These are phyloP conservation scores for Beauveria medogensis DNA, from an alignment of 2,329 filamentous ascomycete genomes.

Conservation along the genomic window DNA sequence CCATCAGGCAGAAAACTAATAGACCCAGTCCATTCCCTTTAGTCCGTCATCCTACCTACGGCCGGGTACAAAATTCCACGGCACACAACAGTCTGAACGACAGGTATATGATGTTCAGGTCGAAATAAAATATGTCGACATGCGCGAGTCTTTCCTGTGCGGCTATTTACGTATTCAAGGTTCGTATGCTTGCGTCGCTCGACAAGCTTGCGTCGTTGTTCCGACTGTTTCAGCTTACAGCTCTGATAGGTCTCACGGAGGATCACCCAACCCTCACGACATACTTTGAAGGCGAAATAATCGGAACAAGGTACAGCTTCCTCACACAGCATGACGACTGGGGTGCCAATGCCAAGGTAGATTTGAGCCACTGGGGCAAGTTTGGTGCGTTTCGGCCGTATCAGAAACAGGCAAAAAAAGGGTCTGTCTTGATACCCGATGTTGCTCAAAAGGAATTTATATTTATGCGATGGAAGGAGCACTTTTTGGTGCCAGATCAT, in stretches of 20 bases:
- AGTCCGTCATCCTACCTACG: slow-evolving; percentile 82
- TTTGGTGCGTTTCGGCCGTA: slow-evolving; percentile 82
- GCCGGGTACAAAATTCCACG: slow-evolving; percentile 78
- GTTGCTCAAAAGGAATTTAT: slow-evolving; percentile 76
- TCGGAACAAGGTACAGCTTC: slow-evolving; percentile 92
- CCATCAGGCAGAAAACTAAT: slow-evolving; percentile 10
- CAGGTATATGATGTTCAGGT: slow-evolving; percentile 95
- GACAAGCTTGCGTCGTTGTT: slow-evolving; percentile 17
- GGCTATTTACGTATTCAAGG: slow-evolving; percentile 95
- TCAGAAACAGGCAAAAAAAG: slow-evolving; percentile 48
- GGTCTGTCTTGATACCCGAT: slow-evolving; percentile 54
- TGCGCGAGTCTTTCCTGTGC: slow-evolving; percentile 88
- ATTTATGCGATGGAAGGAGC: slow-evolving; percentile 99
- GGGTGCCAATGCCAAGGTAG: slow-evolving; percentile 87
- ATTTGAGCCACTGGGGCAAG: slow-evolving; percentile 86
- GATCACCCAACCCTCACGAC: slow-evolving; percentile 97
- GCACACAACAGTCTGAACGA: slow-evolving; percentile 86
- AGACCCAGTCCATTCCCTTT: slow-evolving; percentile 59
- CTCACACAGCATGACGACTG: slow-evolving; percentile 80
- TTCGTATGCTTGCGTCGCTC: slow-evolving; percentile 23
- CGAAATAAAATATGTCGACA: slow-evolving; percentile 92
- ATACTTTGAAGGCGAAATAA: slow-evolving; percentile 97
- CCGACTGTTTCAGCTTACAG: not conserved
- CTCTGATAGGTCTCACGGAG: slow-evolving; percentile 67
- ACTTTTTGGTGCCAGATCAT: slow-evolving; percentile 94